These are phyloP conservation scores for Populus nigra DNA, from an alignment of 345 rosid species.

Conservation along the genomic window DNA sequence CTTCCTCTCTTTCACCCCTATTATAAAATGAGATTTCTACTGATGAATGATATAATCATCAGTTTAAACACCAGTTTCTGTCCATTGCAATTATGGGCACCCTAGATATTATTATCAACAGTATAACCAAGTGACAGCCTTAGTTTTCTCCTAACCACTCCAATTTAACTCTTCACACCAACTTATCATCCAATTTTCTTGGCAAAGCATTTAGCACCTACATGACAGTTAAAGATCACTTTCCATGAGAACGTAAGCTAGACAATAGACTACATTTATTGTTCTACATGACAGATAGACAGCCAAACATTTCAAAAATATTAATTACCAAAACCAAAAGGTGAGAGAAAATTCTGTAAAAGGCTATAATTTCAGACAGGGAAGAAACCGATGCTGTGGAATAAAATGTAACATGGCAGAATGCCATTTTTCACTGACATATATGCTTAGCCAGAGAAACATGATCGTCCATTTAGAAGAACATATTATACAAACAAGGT, in stretches of 20 bases:
- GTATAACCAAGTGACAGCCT: not conserved
- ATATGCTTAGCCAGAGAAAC: not conserved
- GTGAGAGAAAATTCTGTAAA: not conserved
- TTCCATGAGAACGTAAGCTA: not conserved
- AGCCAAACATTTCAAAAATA: not conserved
- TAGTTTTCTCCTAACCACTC: not conserved
- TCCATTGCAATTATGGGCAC: not conserved
- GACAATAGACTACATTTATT: not conserved
- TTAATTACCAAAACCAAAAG: not conserved
- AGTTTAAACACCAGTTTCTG: not conserved
- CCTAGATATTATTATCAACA: not conserved
- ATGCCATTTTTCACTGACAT: not conserved
- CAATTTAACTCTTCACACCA: not conserved
- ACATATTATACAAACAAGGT: not conserved
- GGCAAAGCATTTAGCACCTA: not conserved
- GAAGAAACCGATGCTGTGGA: not conserved
- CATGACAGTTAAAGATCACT: not conserved
- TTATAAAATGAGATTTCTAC: not conserved
- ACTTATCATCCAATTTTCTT: not conserved
- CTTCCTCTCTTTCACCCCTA: not conserved
- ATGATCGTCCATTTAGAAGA: not conserved
- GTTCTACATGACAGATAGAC: not conserved
- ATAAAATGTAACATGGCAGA: not conserved
- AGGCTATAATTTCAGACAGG: not conserved
- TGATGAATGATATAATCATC: not conserved